These are phyloP conservation scores for Scleroderma bovista DNA, from an alignment of 768 basidiomycete species.

Conservation along the genomic window DNA sequence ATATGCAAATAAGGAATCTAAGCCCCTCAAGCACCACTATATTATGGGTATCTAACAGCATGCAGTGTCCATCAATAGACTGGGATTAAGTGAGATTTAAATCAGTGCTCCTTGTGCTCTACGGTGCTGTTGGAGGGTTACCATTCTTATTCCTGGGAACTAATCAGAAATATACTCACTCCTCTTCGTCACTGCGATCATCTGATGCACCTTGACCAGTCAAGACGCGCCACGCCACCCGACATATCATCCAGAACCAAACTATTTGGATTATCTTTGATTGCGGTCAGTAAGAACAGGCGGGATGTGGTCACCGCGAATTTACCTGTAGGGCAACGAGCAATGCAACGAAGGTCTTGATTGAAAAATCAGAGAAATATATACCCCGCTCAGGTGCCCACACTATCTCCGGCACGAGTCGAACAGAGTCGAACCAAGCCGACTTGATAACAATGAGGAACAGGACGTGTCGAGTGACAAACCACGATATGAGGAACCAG, in stretches of 20 bases:
- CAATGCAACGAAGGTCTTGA: conserved; percentile 46
- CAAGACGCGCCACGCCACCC: conserved; percentile 77
- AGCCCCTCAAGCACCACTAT: conserved; percentile 3
- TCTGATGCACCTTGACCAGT: conserved; percentile 76
- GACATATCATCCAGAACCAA: conserved; percentile 86
- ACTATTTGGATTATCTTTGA: conserved; percentile 62
- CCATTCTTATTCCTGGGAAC: background rate
- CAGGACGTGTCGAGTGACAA: conserved; percentile 81
- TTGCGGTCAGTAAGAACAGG: conserved; percentile 4
- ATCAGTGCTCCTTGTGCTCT: conserved; percentile 24
- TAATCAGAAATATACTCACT: conserved; percentile 31
- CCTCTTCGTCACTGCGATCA: conserved; percentile 80
- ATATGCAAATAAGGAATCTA: background rate
- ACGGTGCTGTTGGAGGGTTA: conserved; percentile 13
- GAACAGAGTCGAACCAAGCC: conserved; percentile 44
- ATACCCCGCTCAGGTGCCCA: conserved; percentile 58
- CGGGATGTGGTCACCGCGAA: conserved; percentile 2
- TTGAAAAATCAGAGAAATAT: conserved; percentile 46
- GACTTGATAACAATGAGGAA: conserved; percentile 71
- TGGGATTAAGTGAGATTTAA: conserved; percentile 20
- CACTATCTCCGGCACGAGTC: conserved; percentile 38
- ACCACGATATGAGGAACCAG: conserved; percentile 84
- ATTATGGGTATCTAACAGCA: conserved; percentile 23
- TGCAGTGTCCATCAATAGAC: conserved; percentile 15
- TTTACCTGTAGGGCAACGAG: conserved; percentile 59